phyloP scores from a whole-genome alignment of 805 yeast genomes.

The Candida saitoana region DNA sequence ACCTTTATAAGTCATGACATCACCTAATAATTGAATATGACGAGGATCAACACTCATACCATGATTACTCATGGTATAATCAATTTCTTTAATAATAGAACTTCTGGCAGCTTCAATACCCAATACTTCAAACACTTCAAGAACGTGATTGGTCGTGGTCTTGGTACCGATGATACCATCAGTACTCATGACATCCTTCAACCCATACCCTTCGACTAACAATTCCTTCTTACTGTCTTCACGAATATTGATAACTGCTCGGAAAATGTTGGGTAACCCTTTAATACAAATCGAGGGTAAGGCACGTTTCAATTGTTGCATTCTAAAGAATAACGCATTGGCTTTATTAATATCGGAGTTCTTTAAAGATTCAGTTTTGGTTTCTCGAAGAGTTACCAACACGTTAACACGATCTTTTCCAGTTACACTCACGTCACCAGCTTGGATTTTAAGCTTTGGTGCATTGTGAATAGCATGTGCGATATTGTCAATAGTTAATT shows the following conservation, averaged over 20 bases:
- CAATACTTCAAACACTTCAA: slow-evolving; percentile 82
- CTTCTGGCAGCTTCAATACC: slow-evolving; percentile 98
- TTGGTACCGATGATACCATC: slow-evolving; percentile 91
- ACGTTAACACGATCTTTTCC: slow-evolving; percentile 68
- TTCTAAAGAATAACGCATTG: slow-evolving; percentile 71
- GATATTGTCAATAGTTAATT: slow-evolving; percentile 79
- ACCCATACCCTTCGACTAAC: slow-evolving; percentile 95
- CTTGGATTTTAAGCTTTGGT: slow-evolving; percentile 81
- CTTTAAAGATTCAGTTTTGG: slow-evolving; percentile 36
- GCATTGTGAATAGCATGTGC: slow-evolving; percentile 78
- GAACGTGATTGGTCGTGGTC: slow-evolving; percentile 86
- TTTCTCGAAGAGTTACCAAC: slow-evolving; percentile 43
- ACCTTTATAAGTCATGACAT: slow-evolving; percentile 98
- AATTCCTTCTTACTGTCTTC: slow-evolving; percentile 85
- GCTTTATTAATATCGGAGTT: slow-evolving; percentile 27
- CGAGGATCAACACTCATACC: slow-evolving; percentile 99
- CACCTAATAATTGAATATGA: slow-evolving; percentile 95
- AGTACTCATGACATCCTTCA: slow-evolving; percentile 93
- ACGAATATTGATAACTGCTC: slow-evolving; percentile 93
- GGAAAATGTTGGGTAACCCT: slow-evolving; percentile 84
- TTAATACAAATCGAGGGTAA: slow-evolving; percentile 87
- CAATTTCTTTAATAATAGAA: slow-evolving; percentile 90
- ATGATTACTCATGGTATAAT: slow-evolving; percentile 96
- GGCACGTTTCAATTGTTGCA: slow-evolving; percentile 83
- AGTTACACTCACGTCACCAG: slow-evolving; percentile 63